Evolutionary conservation across 768 basidiomycete genomes (phyloP).

Genomic region (Kwoniella dendrophila): DNA sequence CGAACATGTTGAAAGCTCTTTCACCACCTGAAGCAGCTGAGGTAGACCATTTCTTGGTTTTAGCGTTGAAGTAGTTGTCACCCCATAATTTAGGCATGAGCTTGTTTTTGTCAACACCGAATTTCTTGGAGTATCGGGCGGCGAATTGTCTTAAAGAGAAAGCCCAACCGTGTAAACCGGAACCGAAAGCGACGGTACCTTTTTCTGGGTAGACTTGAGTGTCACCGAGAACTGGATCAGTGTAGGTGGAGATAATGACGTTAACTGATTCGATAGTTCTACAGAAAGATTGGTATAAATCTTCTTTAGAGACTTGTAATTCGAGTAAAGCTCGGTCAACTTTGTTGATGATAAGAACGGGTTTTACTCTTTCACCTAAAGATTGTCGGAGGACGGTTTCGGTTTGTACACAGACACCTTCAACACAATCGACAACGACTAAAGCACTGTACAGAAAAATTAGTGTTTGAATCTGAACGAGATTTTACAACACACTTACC

Average conservation of each 20-base stretch:
- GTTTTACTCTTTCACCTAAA: conserved; percentile 97
- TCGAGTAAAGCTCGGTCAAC: conserved; percentile 99
- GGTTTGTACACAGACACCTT: conserved; percentile 99
- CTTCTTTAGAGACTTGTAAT: conserved; percentile 94
- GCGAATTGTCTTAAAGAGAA: conserved; percentile 99
- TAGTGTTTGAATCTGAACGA: neutral
- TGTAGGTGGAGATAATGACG: conserved; percentile 97
- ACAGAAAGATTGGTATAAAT: conserved; percentile 94
- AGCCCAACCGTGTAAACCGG: conserved; percentile 99
- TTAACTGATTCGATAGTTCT: conserved; percentile 98
- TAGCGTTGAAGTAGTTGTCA: conserved; percentile 98
- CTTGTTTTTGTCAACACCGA: conserved; percentile 98
- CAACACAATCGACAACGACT: conserved; percentile 98
- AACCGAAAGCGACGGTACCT: conserved; percentile 98
- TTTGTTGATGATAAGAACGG: conserved; percentile 99
- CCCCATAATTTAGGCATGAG: conserved; percentile 98
- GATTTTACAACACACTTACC: conserved; percentile 36
- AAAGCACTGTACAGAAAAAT: conserved; percentile 69
- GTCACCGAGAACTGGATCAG: conserved; percentile 90
- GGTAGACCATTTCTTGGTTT: conserved; percentile 93
- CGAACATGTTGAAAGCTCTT: conserved; percentile 96
- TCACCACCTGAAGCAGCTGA: conserved; percentile 82
- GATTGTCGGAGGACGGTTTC: conserved; percentile 99
- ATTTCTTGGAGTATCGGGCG: conserved; percentile 90
- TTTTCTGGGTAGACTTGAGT: conserved; percentile 98